phyloP scores from a whole-genome alignment of 1,284 basidiomycete genomes.

The Microstroma glucosiphilum region DNA sequence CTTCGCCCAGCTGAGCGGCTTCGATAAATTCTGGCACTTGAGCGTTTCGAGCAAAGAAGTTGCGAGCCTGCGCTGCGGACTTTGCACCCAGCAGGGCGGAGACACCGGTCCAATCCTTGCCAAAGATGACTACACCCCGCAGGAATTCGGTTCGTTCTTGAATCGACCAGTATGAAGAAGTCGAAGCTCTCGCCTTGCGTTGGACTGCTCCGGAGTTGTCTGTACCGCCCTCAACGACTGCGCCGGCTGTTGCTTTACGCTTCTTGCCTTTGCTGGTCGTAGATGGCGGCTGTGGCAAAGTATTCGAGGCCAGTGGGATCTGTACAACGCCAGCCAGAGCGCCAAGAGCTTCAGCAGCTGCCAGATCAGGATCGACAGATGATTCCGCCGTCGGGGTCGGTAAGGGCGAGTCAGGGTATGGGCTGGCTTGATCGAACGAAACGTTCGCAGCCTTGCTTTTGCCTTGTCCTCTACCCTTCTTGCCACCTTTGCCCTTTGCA shows the following conservation, averaged over 20 bases:
- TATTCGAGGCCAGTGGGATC: neutral
- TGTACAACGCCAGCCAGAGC: conserved; percentile 41
- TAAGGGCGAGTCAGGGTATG: neutral
- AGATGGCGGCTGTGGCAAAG: neutral
- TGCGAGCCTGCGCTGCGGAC: conserved; percentile 69
- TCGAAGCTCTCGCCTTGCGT: conserved; percentile 29
- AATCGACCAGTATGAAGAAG: conserved; percentile 57
- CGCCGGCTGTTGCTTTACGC: conserved; percentile 1
- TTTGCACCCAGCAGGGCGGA: conserved; percentile 69
- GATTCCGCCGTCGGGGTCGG: neutral
- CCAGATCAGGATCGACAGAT: conserved; percentile 45
- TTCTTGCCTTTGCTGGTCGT: neutral
- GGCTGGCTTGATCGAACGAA: conserved; percentile 11
- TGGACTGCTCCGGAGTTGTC: neutral
- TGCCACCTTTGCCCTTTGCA: conserved; percentile 3
- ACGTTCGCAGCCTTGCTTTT: neutral
- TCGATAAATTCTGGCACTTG: conserved; percentile 42
- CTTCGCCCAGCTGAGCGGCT: conserved; percentile 29
- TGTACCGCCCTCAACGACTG: neutral
- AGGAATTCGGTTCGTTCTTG: conserved; percentile 59
- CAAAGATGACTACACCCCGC: conserved; percentile 62
- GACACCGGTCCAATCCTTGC: conserved; percentile 69
- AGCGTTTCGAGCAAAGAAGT: conserved; percentile 57
- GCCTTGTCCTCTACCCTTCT: neutral
- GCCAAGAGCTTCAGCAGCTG: conserved; percentile 52